These are phyloP conservation scores for Kazachstania viticola DNA, from an alignment of 805 yeast species.

Conservation along the genomic window DNA sequence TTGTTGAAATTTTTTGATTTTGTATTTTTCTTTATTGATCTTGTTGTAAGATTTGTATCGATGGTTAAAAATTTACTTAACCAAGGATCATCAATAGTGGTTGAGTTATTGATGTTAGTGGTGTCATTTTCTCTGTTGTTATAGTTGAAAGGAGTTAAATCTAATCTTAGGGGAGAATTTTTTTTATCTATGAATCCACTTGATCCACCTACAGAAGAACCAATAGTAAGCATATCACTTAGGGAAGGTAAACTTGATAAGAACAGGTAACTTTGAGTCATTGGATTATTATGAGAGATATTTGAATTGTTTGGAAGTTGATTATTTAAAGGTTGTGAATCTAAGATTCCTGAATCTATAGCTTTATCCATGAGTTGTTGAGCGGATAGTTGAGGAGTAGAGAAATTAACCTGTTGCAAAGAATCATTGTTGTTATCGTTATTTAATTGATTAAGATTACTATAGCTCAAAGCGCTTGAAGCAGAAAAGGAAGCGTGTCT, in stretches of 20 bases:
- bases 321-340: slow-evolving; percentile 12
- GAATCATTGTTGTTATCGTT: not conserved
- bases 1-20: slow-evolving; percentile 36
- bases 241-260: slow-evolving; percentile 27
- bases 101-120: not conserved
- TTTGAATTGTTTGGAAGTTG: not conserved
- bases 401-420: slow-evolving; percentile 51
- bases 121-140: not conserved
- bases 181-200: slow-evolving; percentile 27
- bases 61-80: slow-evolving; percentile 5
- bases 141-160: slow-evolving; percentile 26
- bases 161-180: slow-evolving; percentile 16
- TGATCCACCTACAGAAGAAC: slow-evolving; percentile 30
- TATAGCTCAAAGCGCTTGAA: slow-evolving; percentile 27
- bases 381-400: slow-evolving; percentile 64
- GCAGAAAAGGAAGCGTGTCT: slow-evolving; percentile 34
- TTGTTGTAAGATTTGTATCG: not conserved
- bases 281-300: not conserved
- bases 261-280: slow-evolving; percentile 2
- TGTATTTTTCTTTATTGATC: not conserved
- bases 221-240: slow-evolving; percentile 31
- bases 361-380: slow-evolving; percentile 29
- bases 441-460: not conserved
- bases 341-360: slow-evolving; percentile 15
- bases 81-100: slow-evolving; percentile 6